A percentile compares a stretch with the other conserved stretches of the same genome.
Conservation (phyloP, 2,329 filamentous ascomycete genomes). For the Colletotrichum sojae region DNA sequence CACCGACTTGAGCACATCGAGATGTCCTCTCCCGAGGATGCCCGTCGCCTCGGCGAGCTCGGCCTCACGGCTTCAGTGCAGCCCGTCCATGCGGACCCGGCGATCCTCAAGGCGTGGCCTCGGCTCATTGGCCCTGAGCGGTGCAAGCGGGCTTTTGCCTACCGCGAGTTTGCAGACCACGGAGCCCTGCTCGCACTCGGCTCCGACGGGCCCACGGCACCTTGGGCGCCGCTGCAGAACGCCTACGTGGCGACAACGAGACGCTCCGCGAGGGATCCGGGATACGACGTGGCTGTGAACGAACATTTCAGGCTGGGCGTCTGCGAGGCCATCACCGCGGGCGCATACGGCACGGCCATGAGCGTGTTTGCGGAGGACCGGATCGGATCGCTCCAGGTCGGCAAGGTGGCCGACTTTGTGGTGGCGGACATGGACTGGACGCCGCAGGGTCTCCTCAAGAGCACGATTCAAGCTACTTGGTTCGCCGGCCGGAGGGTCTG, state of each 20-base stretch:
- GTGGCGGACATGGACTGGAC: conserved; percentile 65
- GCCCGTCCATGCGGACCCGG: conserved; percentile 66
- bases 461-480: conserved; percentile 63
- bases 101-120: conserved; percentile 70
- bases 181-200: conserved; percentile 66
- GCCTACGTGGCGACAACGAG: conserved; percentile 67
- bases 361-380: conserved; percentile 64
- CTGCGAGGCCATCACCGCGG: conserved; percentile 62
- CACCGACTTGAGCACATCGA: conserved; percentile 73
- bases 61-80: conserved; percentile 67
- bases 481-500: conserved; percentile 57
- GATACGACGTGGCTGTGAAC: conserved; percentile 57
- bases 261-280: conserved; percentile 61
- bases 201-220: conserved; percentile 67
- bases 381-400: conserved; percentile 62
- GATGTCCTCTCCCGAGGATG: conserved; percentile 64
- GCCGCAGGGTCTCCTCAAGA: conserved; percentile 56
- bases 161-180: conserved; percentile 66
- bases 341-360: conserved; percentile 62
- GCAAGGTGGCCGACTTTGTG: conserved; percentile 67
- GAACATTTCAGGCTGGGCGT: conserved; percentile 62
- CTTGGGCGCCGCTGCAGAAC: conserved; percentile 62
- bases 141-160: conserved; percentile 68
- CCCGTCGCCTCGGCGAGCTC: conserved; percentile 62
- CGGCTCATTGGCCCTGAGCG: conserved; percentile 63